phyloP scores from a whole-genome alignment of 2,329 filamentous ascomycete species.

The Colletotrichum tamarilloi region DNA sequence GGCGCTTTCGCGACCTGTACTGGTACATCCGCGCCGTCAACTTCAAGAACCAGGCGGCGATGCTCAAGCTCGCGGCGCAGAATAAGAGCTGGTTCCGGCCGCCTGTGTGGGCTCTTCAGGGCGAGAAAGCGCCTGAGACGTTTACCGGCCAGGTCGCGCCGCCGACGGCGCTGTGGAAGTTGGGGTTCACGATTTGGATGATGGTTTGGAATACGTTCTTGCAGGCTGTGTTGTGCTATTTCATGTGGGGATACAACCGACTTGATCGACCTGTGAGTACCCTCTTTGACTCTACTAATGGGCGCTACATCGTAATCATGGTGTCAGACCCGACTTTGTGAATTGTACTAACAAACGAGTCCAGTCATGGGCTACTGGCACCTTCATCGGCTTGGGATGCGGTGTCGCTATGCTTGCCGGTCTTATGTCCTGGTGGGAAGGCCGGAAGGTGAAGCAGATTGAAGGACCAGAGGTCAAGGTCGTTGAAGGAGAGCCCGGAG shows the following conservation, averaged over 20 bases:
- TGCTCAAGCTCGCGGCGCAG: slow-evolving; percentile 38
- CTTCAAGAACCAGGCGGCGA: slow-evolving; percentile 36
- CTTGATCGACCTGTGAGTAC: slow-evolving; percentile 37
- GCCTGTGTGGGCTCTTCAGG: slow-evolving; percentile 38
- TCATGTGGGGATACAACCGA: slow-evolving; percentile 42
- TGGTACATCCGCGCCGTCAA: slow-evolving; percentile 36
- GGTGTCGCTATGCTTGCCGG: slow-evolving; percentile 40
- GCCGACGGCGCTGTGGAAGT: slow-evolving; percentile 40
- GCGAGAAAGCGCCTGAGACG: slow-evolving; percentile 31
- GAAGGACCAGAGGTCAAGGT: slow-evolving; percentile 39
- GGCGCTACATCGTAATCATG: too few species aligned
- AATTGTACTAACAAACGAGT: too few species aligned
- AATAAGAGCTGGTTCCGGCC: slow-evolving; percentile 43
- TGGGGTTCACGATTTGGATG: slow-evolving; percentile 41
- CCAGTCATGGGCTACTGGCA: slow-evolving; percentile 38
- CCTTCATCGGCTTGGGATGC: slow-evolving; percentile 40
- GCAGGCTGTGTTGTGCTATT: slow-evolving; percentile 39
- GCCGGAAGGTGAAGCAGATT: slow-evolving; percentile 41
- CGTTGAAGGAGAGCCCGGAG: slow-evolving; percentile 12
- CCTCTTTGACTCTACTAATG: too few species aligned
- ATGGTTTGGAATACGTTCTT: slow-evolving; percentile 40
- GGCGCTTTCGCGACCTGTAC: slow-evolving; percentile 54
- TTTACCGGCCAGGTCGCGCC: slow-evolving; percentile 38
- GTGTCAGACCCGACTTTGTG: too few species aligned
- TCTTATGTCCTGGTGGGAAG: slow-evolving; percentile 42